Evolutionary conservation across 495 filamentous ascomycete genomes (phyloP).

Genomic region (Trichoderma orchidacearum): DNA sequence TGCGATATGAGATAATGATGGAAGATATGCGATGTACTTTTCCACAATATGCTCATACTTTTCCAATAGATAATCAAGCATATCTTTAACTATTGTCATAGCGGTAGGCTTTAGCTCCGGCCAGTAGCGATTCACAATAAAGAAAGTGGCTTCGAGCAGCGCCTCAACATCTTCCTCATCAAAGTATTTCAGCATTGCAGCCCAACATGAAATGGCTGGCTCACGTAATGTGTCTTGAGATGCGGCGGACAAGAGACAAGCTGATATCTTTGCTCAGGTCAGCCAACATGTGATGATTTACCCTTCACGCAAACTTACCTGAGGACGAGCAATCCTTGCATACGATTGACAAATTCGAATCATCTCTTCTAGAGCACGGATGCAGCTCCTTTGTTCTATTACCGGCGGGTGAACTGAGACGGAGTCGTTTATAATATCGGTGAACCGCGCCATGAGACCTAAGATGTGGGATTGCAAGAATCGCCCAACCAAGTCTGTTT

Average conservation of each 20-base stretch:
- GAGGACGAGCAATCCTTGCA: slow-evolving; percentile 67
- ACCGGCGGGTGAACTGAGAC: slow-evolving; percentile 31
- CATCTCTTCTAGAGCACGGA: slow-evolving; percentile 81
- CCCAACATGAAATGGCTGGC: slow-evolving; percentile 74
- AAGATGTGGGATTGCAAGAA: slow-evolving; percentile 80
- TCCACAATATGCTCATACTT: slow-evolving; percentile 44
- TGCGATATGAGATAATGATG: slow-evolving; percentile 62
- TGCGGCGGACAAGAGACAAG: slow-evolving; percentile 76
- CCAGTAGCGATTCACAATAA: slow-evolving; percentile 77
- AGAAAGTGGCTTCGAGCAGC: slow-evolving; percentile 75
- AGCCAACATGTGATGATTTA: neutral
- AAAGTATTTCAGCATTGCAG: slow-evolving; percentile 55
- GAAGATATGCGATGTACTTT: slow-evolving; percentile 55
- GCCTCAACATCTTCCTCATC: slow-evolving; percentile 64
- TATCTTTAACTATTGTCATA: slow-evolving; percentile 38
- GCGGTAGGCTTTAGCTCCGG: slow-evolving; percentile 44
- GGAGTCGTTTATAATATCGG: slow-evolving; percentile 66
- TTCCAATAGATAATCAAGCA: slow-evolving; percentile 52
- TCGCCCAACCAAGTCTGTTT: slow-evolving; percentile 46
- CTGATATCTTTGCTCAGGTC: slow-evolving; percentile 48
- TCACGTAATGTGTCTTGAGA: slow-evolving; percentile 56
- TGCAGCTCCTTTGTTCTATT: slow-evolving; percentile 57
- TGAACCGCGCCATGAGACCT: slow-evolving; percentile 74
- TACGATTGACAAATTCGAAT: slow-evolving; percentile 56
- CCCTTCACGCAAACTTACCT: slow-evolving; percentile 39